Base-by-base conservation (phyloP, 2,329 filamentous ascomycete species). In the Leptographium procerum region DNA sequence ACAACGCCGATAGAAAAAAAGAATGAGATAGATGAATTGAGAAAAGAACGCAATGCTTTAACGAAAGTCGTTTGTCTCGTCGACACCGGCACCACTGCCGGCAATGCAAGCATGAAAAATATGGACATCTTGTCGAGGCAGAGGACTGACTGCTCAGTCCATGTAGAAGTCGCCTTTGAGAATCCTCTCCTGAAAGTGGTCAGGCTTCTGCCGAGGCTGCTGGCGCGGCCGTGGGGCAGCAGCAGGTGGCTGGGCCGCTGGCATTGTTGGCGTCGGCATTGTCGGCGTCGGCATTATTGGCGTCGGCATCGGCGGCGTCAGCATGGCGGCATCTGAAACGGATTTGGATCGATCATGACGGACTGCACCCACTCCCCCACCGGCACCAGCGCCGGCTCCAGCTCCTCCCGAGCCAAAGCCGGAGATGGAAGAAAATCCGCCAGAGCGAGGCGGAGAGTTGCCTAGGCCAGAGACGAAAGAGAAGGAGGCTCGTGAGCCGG, bases 91-190 rank as follows among this genome's bases (percentile, higher is more conserved):
- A 28, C 29, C 19, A 28, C 29, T 24, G 40, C 24, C 31, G 22
- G 16, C 22, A 28, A 56, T 56, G 57, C 36, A 40, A 24, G n/a
- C 47, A 31, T 53, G 24, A 45, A 40, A 52, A 53, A 53, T 24
- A 10, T 9, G 11, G 40, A n/a, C 40, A 16, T 36, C 40, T 43
- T 33, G 16, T 19, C 28, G 31, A n/a, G 14, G 28, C 33, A 36
- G 34, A 24, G 26, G 34, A 8, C 11, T 56, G 26, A 28, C 61
- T 78, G 14, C n/a, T 43, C 78, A 96, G 69, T 96, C 91, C 91
- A 97, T 96, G 76, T 94, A 94, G 68, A 99, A 97, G 69, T 99
- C 94, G 52, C 92, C 94, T 75, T 96, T 94, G 65, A 99, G 80
- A 67, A 99, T 97, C 65, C 95, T 85, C 79, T 99, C 94, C 73